phyloP scores from a whole-genome alignment of 768 basidiomycete genomes.

The Mycena filopes region DNA sequence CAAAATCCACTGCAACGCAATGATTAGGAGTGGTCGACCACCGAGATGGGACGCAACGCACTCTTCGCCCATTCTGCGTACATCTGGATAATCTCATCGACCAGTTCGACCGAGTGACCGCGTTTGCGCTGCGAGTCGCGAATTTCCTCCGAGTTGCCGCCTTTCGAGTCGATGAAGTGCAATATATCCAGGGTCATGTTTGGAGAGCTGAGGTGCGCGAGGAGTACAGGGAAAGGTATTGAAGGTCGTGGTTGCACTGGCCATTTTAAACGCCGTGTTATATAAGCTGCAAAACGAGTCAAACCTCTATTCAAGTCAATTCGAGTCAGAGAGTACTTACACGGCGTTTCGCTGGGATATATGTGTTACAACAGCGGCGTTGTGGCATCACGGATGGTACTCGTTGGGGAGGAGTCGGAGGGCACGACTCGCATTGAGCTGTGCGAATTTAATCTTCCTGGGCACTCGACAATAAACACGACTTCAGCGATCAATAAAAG shows the following conservation, averaged over 20 bases:
- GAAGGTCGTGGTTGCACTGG: neutral
- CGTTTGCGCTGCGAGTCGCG: slow-evolving; percentile 93
- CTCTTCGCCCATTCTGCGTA: slow-evolving; percentile 95
- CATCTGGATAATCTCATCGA: slow-evolving; percentile 93
- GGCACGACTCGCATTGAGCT: no score
- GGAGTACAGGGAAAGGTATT: neutral
- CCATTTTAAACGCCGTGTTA: slow-evolving; percentile 15
- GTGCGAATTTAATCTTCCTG: no score
- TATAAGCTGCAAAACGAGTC: slow-evolving; percentile 11
- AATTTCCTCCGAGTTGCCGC: slow-evolving; percentile 92
- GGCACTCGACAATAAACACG: neutral
- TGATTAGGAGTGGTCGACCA: slow-evolving; percentile 17
- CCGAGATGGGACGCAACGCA: slow-evolving; percentile 53
- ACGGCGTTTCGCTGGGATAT: no score
- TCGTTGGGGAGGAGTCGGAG: no score
- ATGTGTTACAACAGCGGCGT: no score
- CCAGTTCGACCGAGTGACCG: slow-evolving; percentile 88
- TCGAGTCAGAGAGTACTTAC: no score
- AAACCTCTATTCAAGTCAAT: neutral
- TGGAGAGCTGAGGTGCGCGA: neutral
- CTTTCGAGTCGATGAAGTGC: slow-evolving; percentile 86
- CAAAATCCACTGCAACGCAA: slow-evolving; percentile 80
- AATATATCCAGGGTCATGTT: slow-evolving; percentile 86
- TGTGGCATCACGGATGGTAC: no score
- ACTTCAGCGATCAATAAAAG: neutral